Conservation (phyloP, 148 eudicot genomes). For the Nepenthes mirabilis region DNA sequence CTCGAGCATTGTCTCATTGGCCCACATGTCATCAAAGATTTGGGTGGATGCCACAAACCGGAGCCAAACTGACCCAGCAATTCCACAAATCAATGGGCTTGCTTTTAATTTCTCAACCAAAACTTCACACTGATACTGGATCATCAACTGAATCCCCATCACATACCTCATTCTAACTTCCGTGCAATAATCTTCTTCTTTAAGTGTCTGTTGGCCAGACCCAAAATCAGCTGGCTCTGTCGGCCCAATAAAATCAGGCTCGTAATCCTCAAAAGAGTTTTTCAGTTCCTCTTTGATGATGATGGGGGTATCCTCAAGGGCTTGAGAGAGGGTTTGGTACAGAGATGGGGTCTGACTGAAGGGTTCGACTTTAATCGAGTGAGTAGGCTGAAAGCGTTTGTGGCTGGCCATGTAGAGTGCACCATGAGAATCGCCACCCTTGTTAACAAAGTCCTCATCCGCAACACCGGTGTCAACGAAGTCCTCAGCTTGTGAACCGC, state of each 20-base stretch:
- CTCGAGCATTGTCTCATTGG: conserved; percentile 33
- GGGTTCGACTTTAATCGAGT: conserved; percentile 22
- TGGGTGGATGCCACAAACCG: conserved; percentile 30
- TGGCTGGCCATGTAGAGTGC: conserved; percentile 19
- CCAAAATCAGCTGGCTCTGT: conserved; percentile 58
- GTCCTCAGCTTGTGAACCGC: conserved; percentile 45
- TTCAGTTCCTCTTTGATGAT: conserved; percentile 7
- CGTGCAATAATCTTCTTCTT: conserved; percentile 26
- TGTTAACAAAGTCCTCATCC: conserved; percentile 35
- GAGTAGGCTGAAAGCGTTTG: conserved; percentile 9
- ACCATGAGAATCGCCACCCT: conserved; percentile 4
- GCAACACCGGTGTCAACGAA: conserved; percentile 38
- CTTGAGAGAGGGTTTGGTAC: conserved; percentile 17
- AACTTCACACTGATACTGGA: conserved; percentile 50
- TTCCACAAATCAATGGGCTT: conserved; percentile 40
- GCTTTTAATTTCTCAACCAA: conserved; percentile 50
- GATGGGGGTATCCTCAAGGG: conserved; percentile 5
- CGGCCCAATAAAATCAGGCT: conserved; percentile 26
- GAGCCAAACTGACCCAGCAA: conserved; percentile 56
- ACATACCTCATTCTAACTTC: conserved; percentile 51
- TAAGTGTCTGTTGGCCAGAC: neutral
- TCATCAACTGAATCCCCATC: conserved; percentile 57
- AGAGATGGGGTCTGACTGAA: conserved; percentile 19
- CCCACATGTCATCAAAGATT: conserved; percentile 56
- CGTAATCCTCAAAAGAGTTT: conserved; percentile 3